Conservation (phyloP, 306 rosid species). For the Dryas drummondii region DNA sequence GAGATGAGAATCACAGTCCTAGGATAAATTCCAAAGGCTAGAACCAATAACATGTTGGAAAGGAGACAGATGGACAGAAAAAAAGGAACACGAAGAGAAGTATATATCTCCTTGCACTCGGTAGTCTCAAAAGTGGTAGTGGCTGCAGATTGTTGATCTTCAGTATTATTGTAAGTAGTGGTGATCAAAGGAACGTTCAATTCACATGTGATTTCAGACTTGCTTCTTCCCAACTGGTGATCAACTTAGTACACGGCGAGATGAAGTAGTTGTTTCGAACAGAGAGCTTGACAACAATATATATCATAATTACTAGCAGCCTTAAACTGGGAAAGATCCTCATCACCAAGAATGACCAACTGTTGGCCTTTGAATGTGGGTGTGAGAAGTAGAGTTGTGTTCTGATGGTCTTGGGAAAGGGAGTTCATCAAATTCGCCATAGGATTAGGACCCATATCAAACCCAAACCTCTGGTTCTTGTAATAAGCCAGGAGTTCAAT, state of each 20-base stretch:
- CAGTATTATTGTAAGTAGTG: neutral
- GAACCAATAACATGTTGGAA: too few species aligned
- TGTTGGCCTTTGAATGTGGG: neutral
- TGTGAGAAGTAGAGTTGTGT: neutral
- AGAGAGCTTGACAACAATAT: neutral
- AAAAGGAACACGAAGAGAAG: too few species aligned
- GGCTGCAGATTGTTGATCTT: too few species aligned
- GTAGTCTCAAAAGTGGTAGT: neutral
- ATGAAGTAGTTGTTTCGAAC: neutral
- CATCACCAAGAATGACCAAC: neutral
- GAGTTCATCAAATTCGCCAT: neutral
- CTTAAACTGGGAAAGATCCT: neutral
- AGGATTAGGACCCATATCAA: too few species aligned
- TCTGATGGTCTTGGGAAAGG: neutral
- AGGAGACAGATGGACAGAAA: too few species aligned
- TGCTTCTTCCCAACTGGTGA: too few species aligned
- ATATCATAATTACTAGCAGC: neutral
- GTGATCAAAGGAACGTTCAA: neutral
- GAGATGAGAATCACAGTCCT: too few species aligned
- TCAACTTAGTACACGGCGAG: too few species aligned
- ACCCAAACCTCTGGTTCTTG: neutral
- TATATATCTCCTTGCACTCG: neutral
- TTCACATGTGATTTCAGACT: neutral
- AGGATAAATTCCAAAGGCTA: too few species aligned
- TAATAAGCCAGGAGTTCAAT: conserved; percentile 1